A percentile compares a stretch with the other conserved stretches of the same genome.
Conservation (phyloP, 176 grass and related monocot species). For the Stipa capillata region DNA sequence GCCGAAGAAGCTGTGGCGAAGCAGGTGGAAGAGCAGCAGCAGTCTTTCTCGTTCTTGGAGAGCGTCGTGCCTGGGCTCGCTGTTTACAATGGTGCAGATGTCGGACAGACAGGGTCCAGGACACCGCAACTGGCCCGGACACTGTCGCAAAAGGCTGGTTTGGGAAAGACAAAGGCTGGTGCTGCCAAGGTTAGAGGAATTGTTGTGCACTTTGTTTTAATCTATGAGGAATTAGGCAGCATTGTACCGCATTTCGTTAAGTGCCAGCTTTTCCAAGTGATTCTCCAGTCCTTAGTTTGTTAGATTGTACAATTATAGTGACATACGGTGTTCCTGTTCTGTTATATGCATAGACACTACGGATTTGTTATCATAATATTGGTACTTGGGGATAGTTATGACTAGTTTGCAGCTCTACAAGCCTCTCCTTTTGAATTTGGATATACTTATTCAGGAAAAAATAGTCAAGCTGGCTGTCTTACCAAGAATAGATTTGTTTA, state of each 20-base stretch:
- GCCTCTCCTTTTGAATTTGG: no score
- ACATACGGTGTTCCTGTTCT: background rate
- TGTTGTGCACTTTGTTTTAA: constrained; percentile 2
- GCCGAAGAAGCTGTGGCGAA: constrained; percentile 27
- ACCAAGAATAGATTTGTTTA: no score
- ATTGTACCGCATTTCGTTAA: background rate
- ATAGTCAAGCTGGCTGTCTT: no score
- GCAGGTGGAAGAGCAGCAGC: constrained; percentile 46
- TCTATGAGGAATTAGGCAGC: background rate
- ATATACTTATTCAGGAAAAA: no score
- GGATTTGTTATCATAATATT: background rate
- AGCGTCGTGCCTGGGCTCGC: constrained; percentile 28
- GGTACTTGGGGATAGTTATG: no score
- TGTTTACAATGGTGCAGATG: background rate
- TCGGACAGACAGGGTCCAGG: constrained; percentile 3
- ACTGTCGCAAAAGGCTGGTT: constrained; percentile 58
- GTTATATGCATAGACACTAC: background rate
- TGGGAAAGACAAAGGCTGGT: constrained; percentile 52
- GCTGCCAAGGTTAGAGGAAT: constrained; percentile 54
- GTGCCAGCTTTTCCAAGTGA: background rate
- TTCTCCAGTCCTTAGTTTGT: background rate
- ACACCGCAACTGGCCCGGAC: constrained; percentile 44
- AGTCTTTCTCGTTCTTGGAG: constrained; percentile 36
- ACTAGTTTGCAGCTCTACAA: no score
- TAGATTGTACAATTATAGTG: background rate